These are phyloP conservation scores for Malassezia caprae DNA, from an alignment of 1,284 basidiomycete genomes.

Conservation along the genomic window DNA sequence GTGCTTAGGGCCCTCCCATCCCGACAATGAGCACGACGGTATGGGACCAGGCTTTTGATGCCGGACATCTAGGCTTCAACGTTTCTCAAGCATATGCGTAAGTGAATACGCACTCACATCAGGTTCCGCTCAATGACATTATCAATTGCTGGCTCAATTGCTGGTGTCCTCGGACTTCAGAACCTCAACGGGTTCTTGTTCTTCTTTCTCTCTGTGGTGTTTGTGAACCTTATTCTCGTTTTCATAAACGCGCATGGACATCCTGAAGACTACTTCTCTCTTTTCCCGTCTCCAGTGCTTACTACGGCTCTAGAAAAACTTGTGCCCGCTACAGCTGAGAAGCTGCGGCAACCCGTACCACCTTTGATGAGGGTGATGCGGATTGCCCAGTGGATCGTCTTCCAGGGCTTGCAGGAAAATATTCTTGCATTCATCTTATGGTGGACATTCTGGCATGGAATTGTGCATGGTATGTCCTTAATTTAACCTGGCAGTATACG, in stretches of 20 bases:
- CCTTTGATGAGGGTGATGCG: not conserved
- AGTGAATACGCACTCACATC: not conserved
- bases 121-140: conserved; percentile 38
- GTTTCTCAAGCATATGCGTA: conserved; percentile 8
- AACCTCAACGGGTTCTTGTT: conserved; percentile 40
- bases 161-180: conserved; percentile 41
- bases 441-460: conserved; percentile 46
- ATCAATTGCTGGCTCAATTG: conserved; percentile 33
- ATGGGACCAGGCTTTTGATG: conserved; percentile 12
- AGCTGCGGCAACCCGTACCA: conserved; percentile 8
- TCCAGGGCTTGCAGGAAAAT: conserved; percentile 29
- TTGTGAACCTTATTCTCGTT: conserved; percentile 30
- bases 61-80: conserved; percentile 6
- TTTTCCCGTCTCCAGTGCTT: conserved; percentile 17
- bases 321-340: conserved; percentile 4
- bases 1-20: not conserved
- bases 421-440: conserved; percentile 40
- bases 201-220: conserved; percentile 29
- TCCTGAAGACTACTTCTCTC: conserved; percentile 24
- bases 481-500: conserved; percentile 10
- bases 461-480: conserved; percentile 35
- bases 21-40: not conserved
- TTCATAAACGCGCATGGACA: conserved; percentile 22
- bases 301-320: conserved; percentile 10
- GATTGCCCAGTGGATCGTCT: conserved; percentile 14